Evolutionary conservation across 2,329 filamentous ascomycete species (phyloP), one percentile per base, ranked within the genome.

Genomic region (Stachybotrys chlorohalonatus): DNA sequence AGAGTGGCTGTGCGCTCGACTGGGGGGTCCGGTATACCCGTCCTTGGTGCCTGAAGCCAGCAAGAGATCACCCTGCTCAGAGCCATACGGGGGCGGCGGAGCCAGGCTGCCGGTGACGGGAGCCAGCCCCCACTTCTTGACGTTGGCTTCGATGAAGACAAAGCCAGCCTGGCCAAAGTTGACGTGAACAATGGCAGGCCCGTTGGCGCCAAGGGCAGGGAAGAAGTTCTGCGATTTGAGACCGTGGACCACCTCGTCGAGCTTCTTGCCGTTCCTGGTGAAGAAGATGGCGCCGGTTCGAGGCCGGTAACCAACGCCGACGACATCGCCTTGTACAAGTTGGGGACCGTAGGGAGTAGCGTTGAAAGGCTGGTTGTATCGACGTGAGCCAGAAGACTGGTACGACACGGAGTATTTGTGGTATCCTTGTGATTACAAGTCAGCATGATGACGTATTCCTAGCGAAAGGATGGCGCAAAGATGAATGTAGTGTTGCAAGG

Each of bases 111-210:
- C 94, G 1, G 90, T 96, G 81, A 95, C 95, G 6, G 94, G 94
- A 51, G 94, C 94, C 54, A 99, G 77, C 2, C 94, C 94, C 94
- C 94, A 99, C 78, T 97, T 99, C 83, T 99, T 99, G 57, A 99
- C 94, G 65, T 99, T 99, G 58, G 93, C 94, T 73, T 99, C 94
- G 63, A 99, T 97, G 67, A 97, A 99, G 51, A 99, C 94, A 67
- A 97, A 99, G 39, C 94, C 94, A 66, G 94, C 90, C 69, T 99
- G 94, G 7, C 94, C 94, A 69, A 99, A 95, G 70, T 99, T 99
- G 67, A 97, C 94, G 68, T 99, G 93, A 1, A 99, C 83, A 36
- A 86, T 86, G 64, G 90, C 92, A 15, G 94, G 94, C 0, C 94
- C 94, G 66, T 94, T 96, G 55, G 94, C 92, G 48, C 94, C 94